Evolutionary conservation across 176 grass and related monocot species (phyloP).

Genomic region (Avena eriantha): DNA sequence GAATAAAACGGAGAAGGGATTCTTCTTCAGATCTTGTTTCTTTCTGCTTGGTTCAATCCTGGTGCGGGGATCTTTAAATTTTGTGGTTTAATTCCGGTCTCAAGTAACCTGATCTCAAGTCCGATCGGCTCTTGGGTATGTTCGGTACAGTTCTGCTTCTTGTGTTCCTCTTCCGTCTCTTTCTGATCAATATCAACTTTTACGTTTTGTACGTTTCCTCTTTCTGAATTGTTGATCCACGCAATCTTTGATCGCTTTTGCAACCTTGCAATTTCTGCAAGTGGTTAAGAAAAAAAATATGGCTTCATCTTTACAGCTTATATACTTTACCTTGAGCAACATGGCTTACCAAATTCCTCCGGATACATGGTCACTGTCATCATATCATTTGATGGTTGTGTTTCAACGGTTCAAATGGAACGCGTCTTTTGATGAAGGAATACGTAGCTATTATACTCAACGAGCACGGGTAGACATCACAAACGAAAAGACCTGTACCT

Average conservation of each 20-base stretch:
- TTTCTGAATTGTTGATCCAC: conserved; percentile 4
- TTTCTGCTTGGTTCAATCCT: background rate
- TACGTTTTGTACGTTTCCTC: background rate
- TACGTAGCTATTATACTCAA: background rate
- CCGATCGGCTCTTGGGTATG: background rate
- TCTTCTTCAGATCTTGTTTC: conserved; percentile 31
- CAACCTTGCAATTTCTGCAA: too few relatives aligned
- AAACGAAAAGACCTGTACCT: background rate
- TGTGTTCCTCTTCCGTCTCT: too few relatives aligned
- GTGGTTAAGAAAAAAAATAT: background rate
- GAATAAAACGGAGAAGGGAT: conserved; percentile 51
- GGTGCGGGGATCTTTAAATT: background rate
- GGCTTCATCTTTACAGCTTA: background rate
- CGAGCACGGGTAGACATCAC: conserved; percentile 5
- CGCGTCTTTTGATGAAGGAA: conserved; percentile 10
- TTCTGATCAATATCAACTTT: background rate
- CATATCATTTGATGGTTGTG: conserved; percentile 7
- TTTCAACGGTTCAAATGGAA: conserved; percentile 35
- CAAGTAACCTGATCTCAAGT: background rate
- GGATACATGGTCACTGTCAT: background rate
- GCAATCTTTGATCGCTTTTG: background rate
- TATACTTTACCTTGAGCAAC: background rate
- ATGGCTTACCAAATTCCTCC: background rate
- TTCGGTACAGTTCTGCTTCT: too few relatives aligned
- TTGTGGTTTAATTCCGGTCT: background rate